Evolutionary conservation across 805 yeast species (phyloP).

Genomic region (Saccharomycopsis olivae): DNA sequence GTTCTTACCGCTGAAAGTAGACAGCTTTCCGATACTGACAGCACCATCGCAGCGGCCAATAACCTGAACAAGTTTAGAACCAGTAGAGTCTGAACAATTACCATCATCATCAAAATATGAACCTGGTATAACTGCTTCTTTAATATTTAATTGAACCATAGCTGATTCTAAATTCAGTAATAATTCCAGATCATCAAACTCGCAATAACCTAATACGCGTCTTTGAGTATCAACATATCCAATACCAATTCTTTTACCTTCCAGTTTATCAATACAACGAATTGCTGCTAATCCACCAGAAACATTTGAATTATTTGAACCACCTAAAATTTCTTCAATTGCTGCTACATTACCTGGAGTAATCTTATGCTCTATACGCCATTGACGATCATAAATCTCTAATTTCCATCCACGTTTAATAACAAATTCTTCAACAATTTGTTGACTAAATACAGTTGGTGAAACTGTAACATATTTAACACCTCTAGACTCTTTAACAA

Average conservation of each 20-base stretch:
- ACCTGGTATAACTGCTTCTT: constrained; percentile 63
- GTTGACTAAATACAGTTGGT: constrained; percentile 55
- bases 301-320: constrained; percentile 30
- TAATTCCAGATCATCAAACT: constrained; percentile 79
- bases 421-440: constrained; percentile 55
- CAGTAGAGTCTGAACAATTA: constrained; percentile 45
- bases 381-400: constrained; percentile 65
- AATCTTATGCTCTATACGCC: constrained; percentile 50
- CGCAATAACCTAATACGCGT: constrained; percentile 57
- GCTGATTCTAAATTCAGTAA: constrained; percentile 80
- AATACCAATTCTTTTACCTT: constrained; percentile 54
- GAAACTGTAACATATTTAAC: constrained; percentile 67
- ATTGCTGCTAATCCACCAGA: constrained; percentile 23
- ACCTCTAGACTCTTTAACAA: constrained; percentile 50
- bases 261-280: constrained; percentile 29
- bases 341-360: constrained; percentile 86
- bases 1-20: constrained; percentile 54
- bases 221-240: constrained; percentile 68
- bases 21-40: constrained; percentile 44
- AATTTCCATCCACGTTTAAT: constrained; percentile 65
- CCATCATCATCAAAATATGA: constrained; percentile 26
- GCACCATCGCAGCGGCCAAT: constrained; percentile 73
- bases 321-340: constrained; percentile 63
- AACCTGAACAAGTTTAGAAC: constrained; percentile 55
- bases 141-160: constrained; percentile 79